A percentile compares a stretch with the other conserved stretches of the same genome.
These are phyloP conservation scores for Guadua angustifolia DNA, from an alignment of 176 grass and related monocot genomes.

Conservation along the genomic window DNA sequence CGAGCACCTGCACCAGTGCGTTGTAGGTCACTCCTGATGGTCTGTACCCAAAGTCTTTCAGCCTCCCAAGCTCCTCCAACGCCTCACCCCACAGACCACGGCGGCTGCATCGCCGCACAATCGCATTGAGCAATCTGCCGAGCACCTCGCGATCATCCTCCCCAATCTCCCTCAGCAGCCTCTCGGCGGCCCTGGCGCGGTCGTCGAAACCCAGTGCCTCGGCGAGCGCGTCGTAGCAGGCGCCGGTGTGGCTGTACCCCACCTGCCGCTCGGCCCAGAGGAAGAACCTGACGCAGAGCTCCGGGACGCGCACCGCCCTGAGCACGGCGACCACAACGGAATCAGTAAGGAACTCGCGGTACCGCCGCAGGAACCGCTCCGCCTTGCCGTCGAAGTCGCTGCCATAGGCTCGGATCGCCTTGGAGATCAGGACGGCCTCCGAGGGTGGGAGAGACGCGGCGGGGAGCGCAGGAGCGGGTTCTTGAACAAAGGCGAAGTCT, in stretches of 20 bases:
- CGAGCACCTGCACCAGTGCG: conserved; percentile 76
- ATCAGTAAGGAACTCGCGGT: conserved; percentile 65
- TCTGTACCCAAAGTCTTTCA: conserved; percentile 84
- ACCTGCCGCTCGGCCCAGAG: conserved; percentile 90
- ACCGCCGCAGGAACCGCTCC: conserved; percentile 64
- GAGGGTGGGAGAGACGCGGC: conserved; percentile 40
- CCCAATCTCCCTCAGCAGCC: conserved; percentile 80
- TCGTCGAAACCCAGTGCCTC: conserved; percentile 68
- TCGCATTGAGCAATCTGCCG: conserved; percentile 88
- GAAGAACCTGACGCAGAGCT: conserved; percentile 87
- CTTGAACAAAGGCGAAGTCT: conserved; percentile 72
- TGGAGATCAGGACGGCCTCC: conserved; percentile 74
- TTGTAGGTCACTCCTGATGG: conserved; percentile 74
- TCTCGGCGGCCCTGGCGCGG: conserved; percentile 50
- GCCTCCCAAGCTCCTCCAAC: conserved; percentile 75
- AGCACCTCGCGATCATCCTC: conserved; percentile 78
- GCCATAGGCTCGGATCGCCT: conserved; percentile 63
- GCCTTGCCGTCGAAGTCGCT: conserved; percentile 54
- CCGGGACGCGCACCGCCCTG: conserved; percentile 51
- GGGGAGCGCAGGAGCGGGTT: conserved; percentile 36
- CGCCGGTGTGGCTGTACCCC: conserved; percentile 71
- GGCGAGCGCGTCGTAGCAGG: conserved; percentile 66
- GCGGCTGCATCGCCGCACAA: conserved; percentile 72
- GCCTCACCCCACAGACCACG: conserved; percentile 64
- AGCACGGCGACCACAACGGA: conserved; percentile 71